These are phyloP conservation scores for Nitzschia putrida DNA, from an alignment of 108 stramenopile genomes.

Conservation along the genomic window DNA sequence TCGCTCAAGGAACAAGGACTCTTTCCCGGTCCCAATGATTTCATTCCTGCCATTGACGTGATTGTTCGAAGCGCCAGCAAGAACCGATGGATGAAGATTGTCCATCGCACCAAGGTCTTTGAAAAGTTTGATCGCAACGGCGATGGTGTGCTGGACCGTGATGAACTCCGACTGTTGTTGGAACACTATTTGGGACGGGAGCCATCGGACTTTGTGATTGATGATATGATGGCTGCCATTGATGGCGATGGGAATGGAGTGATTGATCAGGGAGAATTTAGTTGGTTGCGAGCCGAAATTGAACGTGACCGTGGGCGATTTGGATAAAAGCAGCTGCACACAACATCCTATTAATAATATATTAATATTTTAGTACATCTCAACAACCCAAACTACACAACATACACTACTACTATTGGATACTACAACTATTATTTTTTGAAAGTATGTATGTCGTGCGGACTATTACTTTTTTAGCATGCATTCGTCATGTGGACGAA, in stretches of 20 bases:
- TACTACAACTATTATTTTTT: not conserved
- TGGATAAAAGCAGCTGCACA: slow-evolving; percentile 3
- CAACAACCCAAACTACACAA: not conserved
- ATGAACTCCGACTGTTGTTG: slow-evolving; percentile 60
- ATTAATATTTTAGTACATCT: not conserved
- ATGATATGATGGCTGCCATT: slow-evolving; percentile 67
- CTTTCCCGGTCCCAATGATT: slow-evolving; percentile 66
- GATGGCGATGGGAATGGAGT: slow-evolving; percentile 72
- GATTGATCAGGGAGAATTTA: slow-evolving; percentile 72
- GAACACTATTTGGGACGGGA: slow-evolving; percentile 46
- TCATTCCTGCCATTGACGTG: slow-evolving; percentile 65
- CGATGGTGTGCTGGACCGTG: slow-evolving; percentile 61
- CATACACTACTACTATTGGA: not conserved
- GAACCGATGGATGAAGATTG: slow-evolving; percentile 55
- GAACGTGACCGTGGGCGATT: slow-evolving; percentile 36
- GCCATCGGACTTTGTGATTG: slow-evolving; percentile 62
- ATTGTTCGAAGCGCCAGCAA: slow-evolving; percentile 65
- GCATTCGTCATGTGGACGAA: no score
- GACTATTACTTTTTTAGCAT: no score
- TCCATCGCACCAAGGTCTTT: slow-evolving; percentile 40
- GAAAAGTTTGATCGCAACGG: slow-evolving; percentile 65
- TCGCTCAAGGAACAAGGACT: slow-evolving; percentile 45
- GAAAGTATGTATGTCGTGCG: no score
- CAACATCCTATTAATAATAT: not conserved
- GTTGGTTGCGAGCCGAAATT: slow-evolving; percentile 48